Percentiles rank a stretch among this genome's conserved stretches.
Conservation (phyloP, 352 stramenopile species). For the Phytophthora rubi region DNA sequence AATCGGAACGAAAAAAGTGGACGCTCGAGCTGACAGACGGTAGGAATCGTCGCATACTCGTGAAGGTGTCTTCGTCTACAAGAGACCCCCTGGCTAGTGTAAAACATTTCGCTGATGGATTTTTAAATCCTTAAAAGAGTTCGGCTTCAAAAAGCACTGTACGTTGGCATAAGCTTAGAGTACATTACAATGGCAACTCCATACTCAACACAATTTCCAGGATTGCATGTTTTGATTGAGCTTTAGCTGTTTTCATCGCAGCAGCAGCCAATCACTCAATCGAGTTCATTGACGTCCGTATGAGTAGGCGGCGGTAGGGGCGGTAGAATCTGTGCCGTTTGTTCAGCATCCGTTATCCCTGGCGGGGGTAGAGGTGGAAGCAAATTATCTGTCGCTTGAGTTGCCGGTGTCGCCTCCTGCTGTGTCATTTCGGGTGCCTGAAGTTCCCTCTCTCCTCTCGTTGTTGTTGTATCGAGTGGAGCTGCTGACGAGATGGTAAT, state of each 20-base stretch:
- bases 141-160: slow-evolving; percentile 66
- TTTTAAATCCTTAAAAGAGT: too few relatives aligned
- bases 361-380: slow-evolving; percentile 24
- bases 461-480: neutral
- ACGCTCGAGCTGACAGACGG: too few relatives aligned
- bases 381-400: slow-evolving; percentile 4
- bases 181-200: neutral
- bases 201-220: too few relatives aligned
- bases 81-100: too few relatives aligned
- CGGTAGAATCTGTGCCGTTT: neutral
- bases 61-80: too few relatives aligned
- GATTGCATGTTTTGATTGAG: neutral
- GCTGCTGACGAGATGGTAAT: neutral
- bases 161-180: slow-evolving; percentile 27
- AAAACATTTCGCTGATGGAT: slow-evolving; percentile 58
- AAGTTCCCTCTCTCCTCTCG: slow-evolving; percentile 2
- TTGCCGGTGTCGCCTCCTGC: neutral
- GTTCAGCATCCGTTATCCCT: slow-evolving; percentile 12
- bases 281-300: slow-evolving; percentile 63
- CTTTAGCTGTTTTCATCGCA: neutral
- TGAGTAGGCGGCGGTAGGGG: slow-evolving; percentile 9
- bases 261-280: slow-evolving; percentile 25
- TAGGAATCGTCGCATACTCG: too few relatives aligned
- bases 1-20: too few relatives aligned
- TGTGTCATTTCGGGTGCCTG: neutral